Conservation (phyloP, 2,329 filamentous ascomycete species). For the Colletotrichum trifolii region DNA sequence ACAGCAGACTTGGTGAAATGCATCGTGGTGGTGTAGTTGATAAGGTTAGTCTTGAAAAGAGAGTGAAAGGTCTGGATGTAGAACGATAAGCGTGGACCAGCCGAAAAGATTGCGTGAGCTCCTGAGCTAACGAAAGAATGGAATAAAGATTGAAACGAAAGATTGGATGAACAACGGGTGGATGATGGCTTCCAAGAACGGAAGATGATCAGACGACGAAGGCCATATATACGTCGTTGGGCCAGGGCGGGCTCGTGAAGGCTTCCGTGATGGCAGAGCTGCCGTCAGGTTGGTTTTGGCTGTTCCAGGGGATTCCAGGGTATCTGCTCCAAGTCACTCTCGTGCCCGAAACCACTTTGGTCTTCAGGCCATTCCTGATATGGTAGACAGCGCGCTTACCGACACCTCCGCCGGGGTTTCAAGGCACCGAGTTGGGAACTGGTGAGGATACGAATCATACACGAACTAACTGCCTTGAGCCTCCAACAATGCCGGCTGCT, state of each 20-base stretch:
- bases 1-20: slow-evolving; percentile 1
- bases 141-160: slow-evolving; percentile 7
- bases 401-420: not conserved
- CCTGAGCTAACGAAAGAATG: slow-evolving; percentile 10
- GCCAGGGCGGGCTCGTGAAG: rapidly evolving
- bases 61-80: not conserved
- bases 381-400: not conserved
- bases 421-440: not conserved
- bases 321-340: not conserved
- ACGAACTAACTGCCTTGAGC: too few species aligned
- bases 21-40: not conserved
- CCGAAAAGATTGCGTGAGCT: slow-evolving; percentile 3
- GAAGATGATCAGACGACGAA: not conserved
- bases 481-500: too few species aligned
- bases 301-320: slow-evolving; percentile 1
- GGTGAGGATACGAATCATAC: too few species aligned
- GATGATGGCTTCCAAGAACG: not conserved
- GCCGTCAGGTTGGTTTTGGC: not conserved
- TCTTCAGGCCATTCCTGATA: slow-evolving; percentile 8
- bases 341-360: slow-evolving; percentile 7
- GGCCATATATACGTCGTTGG: not conserved
- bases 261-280: not conserved
- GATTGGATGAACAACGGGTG: not conserved
- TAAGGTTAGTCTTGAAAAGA: not conserved
- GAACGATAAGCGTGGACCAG: slow-evolving; percentile 3